phyloP scores from a whole-genome alignment of 179 eudicot genomes.

The Beta corolliflora region DNA sequence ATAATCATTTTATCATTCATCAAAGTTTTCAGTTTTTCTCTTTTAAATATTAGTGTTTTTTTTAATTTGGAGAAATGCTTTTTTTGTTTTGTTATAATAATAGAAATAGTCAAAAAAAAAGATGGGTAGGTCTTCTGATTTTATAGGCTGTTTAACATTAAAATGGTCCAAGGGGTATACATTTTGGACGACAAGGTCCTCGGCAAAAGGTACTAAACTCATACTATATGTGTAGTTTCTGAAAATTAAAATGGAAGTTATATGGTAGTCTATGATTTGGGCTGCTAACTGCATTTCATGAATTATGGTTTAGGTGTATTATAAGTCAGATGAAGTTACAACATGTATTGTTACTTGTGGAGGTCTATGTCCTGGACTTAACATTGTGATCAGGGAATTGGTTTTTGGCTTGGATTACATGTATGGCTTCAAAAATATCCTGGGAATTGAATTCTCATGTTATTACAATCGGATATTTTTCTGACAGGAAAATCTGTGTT shows the following conservation, averaged over 20 bases:
- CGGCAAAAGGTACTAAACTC: too few species aligned
- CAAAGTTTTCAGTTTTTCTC: slow-evolving; percentile 11
- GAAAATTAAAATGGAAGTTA: too few species aligned
- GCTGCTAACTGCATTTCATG: too few species aligned
- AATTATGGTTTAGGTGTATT: too few species aligned
- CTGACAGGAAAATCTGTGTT: background rate
- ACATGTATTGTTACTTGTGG: slow-evolving; percentile 94
- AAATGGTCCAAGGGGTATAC: slow-evolving; percentile 39
- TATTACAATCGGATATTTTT: background rate
- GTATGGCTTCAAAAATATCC: too few species aligned
- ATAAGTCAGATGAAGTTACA: slow-evolving; percentile 51
- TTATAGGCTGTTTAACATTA: slow-evolving; percentile 78
- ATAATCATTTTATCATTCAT: slow-evolving; percentile 10
- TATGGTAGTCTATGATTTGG: too few species aligned
- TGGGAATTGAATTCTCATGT: slow-evolving; percentile 51
- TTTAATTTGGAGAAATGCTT: background rate
- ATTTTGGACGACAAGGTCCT: too few species aligned
- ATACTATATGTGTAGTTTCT: too few species aligned
- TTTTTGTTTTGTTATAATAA: background rate
- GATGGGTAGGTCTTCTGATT: slow-evolving; percentile 18
- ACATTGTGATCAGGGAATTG: too few species aligned
- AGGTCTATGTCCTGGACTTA: slow-evolving; percentile 79
- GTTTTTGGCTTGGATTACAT: too few species aligned
- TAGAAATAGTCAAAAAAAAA: too few species aligned
- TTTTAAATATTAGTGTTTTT: background rate